A percentile compares a stretch with the other conserved stretches of the same genome.
phyloP scores from a whole-genome alignment of 2,329 filamentous ascomycete genomes.

The Ophiostoma australiae region DNA sequence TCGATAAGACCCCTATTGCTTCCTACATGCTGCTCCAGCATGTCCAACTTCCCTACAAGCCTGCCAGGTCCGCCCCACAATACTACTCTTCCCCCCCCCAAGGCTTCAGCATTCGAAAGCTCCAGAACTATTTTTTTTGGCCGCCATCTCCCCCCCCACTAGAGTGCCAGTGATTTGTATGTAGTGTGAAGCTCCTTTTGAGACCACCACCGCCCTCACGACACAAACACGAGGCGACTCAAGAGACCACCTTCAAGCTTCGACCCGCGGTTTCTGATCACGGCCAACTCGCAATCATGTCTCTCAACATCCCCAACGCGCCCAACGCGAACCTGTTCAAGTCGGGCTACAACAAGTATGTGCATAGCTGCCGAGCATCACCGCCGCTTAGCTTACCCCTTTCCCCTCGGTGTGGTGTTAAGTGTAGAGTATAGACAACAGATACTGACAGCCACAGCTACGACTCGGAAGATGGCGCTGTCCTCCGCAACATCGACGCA shows the following conservation, averaged over 20 bases:
- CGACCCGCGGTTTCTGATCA: conserved; percentile 13
- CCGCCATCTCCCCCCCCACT: conserved; percentile 20
- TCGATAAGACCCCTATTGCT: conserved; percentile 16
- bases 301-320: conserved; percentile 89
- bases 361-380: conserved; percentile 7
- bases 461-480: conserved; percentile 97
- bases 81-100: conserved; percentile 9
- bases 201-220: conserved; percentile 13
- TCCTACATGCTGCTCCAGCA: neutral
- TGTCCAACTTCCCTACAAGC: neutral
- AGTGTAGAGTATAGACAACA: neutral
- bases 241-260: conserved; percentile 6
- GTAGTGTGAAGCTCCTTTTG: conserved; percentile 20
- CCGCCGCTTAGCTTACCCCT: conserved; percentile 27
- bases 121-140: conserved; percentile 26
- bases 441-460: conserved; percentile 59
- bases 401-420: conserved; percentile 20
- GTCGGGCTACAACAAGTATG: conserved; percentile 90
- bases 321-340: conserved; percentile 95
- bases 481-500: conserved; percentile 97
- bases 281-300: conserved; percentile 56
- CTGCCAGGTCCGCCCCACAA: conserved; percentile 15
- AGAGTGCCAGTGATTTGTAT: conserved; percentile 5
- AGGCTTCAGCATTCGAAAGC: conserved; percentile 24
- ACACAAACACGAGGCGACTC: conserved; percentile 14